These are phyloP conservation scores for Spencermartinsiella europaea DNA, from an alignment of 805 yeast species.

Conservation along the genomic window DNA sequence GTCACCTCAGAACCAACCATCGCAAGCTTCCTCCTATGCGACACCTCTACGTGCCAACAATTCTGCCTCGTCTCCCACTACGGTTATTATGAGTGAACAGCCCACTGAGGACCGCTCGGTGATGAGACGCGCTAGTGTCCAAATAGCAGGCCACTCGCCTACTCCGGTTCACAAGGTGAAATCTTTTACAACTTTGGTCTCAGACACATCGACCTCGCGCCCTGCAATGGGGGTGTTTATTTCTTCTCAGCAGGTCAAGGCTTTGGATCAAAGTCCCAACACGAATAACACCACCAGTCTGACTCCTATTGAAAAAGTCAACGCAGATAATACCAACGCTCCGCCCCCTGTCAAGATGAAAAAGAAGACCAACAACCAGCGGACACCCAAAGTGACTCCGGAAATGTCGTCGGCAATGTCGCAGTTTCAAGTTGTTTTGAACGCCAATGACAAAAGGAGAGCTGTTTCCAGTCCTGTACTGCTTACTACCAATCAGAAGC, in stretches of 20 bases:
- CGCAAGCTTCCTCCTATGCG: no score
- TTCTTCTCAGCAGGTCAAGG: not conserved
- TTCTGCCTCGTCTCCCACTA: constrained; percentile 10
- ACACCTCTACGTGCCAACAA: constrained; percentile 7
- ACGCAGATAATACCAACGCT: not conserved
- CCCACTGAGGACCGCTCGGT: constrained; percentile 7
- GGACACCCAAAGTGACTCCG: constrained; percentile 19
- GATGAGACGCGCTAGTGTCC: not conserved
- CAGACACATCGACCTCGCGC: constrained; percentile 28
- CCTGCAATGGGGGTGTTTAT: constrained; percentile 31
- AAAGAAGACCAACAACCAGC: not conserved
- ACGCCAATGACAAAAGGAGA: constrained; percentile 7
- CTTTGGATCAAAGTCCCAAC: no score
- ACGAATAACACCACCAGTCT: not conserved
- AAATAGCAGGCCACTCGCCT: constrained; percentile 19
- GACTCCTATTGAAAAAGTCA: not conserved
- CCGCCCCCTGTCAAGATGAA: not conserved
- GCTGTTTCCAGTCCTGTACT: not conserved
- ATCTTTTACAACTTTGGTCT: constrained; percentile 25
- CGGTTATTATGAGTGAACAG: constrained; percentile 11
- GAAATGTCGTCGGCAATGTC: constrained; percentile 29
- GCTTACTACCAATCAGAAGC: not conserved
- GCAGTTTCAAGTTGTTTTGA: constrained; percentile 29
- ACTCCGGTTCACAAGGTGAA: constrained; percentile 29
- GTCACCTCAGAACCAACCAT: constrained; percentile 3